Conservation (phyloP, 2,329 filamentous ascomycete genomes). For the Cryphonectria radicalis region DNA sequence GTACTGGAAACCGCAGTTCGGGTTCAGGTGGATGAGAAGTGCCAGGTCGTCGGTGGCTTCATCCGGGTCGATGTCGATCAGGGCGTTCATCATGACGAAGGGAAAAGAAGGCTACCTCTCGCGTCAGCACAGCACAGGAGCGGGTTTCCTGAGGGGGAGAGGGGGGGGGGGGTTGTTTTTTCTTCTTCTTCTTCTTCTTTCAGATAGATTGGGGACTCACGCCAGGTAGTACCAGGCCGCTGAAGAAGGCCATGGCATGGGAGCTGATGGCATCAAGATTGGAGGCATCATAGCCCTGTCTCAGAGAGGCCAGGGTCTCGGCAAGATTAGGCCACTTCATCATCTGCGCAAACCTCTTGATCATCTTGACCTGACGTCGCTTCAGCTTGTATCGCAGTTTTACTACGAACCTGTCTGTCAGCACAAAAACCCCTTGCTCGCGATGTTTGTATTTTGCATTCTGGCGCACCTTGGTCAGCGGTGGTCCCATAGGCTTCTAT, state of each 20-base stretch:
- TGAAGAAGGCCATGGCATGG: constrained; percentile 78
- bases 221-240: constrained; percentile 72
- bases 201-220: constrained; percentile 45
- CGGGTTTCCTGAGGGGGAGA: no score
- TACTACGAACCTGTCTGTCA: constrained; percentile 43
- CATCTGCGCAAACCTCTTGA: constrained; percentile 69
- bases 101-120: constrained; percentile 60
- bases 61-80: constrained; percentile 76
- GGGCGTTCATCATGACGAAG: constrained; percentile 77
- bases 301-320: constrained; percentile 65
- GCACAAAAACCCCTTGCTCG: not conserved
- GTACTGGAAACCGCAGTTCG: constrained; percentile 76
- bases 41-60: constrained; percentile 67
- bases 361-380: constrained; percentile 68
- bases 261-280: constrained; percentile 65
- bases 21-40: constrained; percentile 69
- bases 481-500: constrained; percentile 63
- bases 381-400: constrained; percentile 68
- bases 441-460: not conserved
- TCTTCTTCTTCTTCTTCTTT: not conserved
- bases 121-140: constrained; percentile 2
- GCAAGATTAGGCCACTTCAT: constrained; percentile 79
- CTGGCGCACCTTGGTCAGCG: constrained; percentile 52
- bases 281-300: constrained; percentile 61
- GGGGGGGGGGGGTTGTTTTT: no score